These are phyloP conservation scores for Coffea canephora DNA, from an alignment of 257 asterid species.

Conservation along the genomic window DNA sequence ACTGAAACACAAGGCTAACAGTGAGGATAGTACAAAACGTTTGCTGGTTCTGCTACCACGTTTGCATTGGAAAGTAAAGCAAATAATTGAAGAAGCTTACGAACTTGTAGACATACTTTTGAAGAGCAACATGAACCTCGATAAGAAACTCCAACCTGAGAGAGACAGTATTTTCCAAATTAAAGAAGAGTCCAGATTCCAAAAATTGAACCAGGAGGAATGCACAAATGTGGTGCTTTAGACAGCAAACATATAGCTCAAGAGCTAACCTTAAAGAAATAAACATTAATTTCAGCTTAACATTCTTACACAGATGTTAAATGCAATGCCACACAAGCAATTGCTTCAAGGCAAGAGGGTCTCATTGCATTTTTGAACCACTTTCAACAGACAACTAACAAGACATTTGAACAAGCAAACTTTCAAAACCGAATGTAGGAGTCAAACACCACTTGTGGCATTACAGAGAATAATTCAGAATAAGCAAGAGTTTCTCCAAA, in stretches of 20 bases:
- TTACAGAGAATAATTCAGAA: conserved; percentile 12
- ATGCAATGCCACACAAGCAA: conserved; percentile 11
- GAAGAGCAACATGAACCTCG: not conserved
- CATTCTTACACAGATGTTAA: conserved; percentile 1
- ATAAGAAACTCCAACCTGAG: not conserved
- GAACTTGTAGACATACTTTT: not conserved
- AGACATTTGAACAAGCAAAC: not conserved
- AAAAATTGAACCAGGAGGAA: not conserved
- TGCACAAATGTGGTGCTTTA: not conserved
- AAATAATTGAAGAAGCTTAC: not conserved
- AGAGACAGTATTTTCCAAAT: not conserved
- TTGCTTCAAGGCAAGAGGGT: conserved; percentile 1
- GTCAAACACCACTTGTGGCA: conserved; percentile 13
- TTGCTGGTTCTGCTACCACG: not conserved
- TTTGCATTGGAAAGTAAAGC: not conserved
- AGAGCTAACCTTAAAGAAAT: not conserved
- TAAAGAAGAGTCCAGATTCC: not conserved
- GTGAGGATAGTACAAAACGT: not conserved
- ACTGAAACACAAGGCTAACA: conserved; percentile 1
- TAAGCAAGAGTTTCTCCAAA: conserved; percentile 20
- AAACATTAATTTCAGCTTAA: not conserved
- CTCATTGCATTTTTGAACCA: conserved; percentile 5
- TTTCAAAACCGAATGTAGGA: conserved; percentile 9
- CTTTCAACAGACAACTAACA: not conserved
- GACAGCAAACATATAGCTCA: not conserved